Percentiles rank a stretch among this genome's conserved stretches.
phyloP scores from a whole-genome alignment of 768 basidiomycete species.

The Lentinula aciculospora region DNA sequence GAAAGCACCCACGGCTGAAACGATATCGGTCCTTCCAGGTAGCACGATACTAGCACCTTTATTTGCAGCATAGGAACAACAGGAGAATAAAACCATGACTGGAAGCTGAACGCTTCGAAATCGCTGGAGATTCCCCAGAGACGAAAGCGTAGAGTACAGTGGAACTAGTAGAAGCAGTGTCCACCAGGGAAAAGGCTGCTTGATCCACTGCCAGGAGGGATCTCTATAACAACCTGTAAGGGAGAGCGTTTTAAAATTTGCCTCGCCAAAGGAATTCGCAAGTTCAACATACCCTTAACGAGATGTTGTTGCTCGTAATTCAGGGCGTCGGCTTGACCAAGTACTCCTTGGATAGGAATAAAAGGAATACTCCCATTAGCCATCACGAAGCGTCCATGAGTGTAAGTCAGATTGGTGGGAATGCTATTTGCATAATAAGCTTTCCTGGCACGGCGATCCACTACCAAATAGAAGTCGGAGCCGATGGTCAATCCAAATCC shows the following conservation, averaged over 20 bases:
- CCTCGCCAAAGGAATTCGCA: not conserved
- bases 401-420: conserved; percentile 33
- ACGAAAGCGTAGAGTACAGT: conserved; percentile 66
- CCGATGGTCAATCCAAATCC: conserved; percentile 84
- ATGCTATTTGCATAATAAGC: conserved; percentile 43
- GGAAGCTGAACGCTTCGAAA: conserved; percentile 64
- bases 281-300: conserved; percentile 38
- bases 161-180: conserved; percentile 74
- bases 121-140: conserved; percentile 72
- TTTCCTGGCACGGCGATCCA: conserved; percentile 53
- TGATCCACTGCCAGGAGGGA: conserved; percentile 70
- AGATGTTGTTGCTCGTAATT: conserved; percentile 36
- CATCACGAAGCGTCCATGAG: conserved; percentile 50
- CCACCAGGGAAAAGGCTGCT: conserved; percentile 79
- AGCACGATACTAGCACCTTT: conserved; percentile 54
- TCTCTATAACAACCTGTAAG: conserved; percentile 67
- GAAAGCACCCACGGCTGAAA: conserved; percentile 74
- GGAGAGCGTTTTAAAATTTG: not conserved
- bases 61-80: conserved; percentile 68
- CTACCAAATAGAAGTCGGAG: conserved; percentile 71
- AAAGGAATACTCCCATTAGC: conserved; percentile 39
- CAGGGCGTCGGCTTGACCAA: conserved; percentile 36
- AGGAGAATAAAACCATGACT: conserved; percentile 76
- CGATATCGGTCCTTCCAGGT: conserved; percentile 65
- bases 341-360: conserved; percentile 32